Base-by-base conservation (phyloP, 768 basidiomycete genomes). In the Gelatoporia subvermispora region DNA sequence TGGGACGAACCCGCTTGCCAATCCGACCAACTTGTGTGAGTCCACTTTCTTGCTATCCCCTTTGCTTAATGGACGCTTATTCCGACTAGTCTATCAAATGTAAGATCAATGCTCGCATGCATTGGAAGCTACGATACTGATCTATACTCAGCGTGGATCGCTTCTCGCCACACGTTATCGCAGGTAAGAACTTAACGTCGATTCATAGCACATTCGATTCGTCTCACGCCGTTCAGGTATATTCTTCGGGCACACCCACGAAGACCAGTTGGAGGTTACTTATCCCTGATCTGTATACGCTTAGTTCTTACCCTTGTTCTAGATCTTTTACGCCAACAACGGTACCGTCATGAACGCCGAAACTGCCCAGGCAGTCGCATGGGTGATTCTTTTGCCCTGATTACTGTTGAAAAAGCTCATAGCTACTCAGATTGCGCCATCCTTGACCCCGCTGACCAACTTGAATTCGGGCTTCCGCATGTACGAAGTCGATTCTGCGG, bases 191-290 rank as follows among this genome's bases (percentile, higher is more conserved):
- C 13, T 43, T 43, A n/a, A 2, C 39, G 47, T 8, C 13, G 36
- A 16, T 3, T 7, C 8, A 35, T 42, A 44, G 39, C 22, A 11
- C 17, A 10, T 21, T n/a, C 18, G 38, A 3, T n/a, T 1, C 8
- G 18, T 3, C 42, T 38, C 53, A 41, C 35, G 41, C 13, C 5
- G 37, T 3, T 34, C 48, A 81, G 84, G 77, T 53, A 79, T 87
- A n/a, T 86, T 88, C 69, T 88, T 72, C 58, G 86, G 86, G 4
- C 87, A 88, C 56, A 79, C 81, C 0, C 85, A 87, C 46, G 82
- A 87, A 59, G 85, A 87, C 61, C 75, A 84, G 65, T 52, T 85
- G 24, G 79, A 76, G 16, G 82, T 82, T 51, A 22, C 72, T 40
- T 16, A 23, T 16, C 24, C 13, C 10, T 34, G 16, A 17, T 43